phyloP scores from a whole-genome alignment of 441 rosid species.

The Populus hybrid region DNA sequence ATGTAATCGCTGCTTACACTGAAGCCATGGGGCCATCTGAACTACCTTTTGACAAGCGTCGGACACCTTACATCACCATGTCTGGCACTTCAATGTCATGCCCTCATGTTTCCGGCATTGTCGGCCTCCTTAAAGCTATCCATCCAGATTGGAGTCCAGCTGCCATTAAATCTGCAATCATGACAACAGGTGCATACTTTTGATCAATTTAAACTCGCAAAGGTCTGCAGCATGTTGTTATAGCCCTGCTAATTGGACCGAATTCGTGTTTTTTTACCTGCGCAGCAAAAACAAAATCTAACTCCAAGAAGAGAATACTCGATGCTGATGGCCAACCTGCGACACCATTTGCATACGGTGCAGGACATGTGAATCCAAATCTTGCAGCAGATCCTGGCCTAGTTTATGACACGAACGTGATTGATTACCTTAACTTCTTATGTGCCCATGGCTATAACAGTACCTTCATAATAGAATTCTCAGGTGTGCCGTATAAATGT shows the following conservation, averaged over 20 bases:
- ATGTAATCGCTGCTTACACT: constrained; percentile 39
- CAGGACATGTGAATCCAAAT: constrained; percentile 61
- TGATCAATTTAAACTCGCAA: neutral
- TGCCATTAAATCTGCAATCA: constrained; percentile 72
- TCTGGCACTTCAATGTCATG: constrained; percentile 79
- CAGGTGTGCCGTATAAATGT: constrained; percentile 23
- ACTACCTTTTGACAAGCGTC: constrained; percentile 22
- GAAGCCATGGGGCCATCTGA: constrained; percentile 29
- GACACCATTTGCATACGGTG: constrained; percentile 56
- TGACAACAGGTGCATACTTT: constrained; percentile 27
- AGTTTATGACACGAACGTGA: constrained; percentile 40
- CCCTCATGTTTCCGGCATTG: constrained; percentile 75
- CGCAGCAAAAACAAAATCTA: constrained; percentile 34
- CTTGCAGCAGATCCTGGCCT: constrained; percentile 59
- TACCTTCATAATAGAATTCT: constrained; percentile 23
- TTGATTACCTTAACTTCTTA: constrained; percentile 50
- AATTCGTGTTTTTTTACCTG: neutral
- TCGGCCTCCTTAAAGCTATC: constrained; percentile 60
- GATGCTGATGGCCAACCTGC: constrained; percentile 33
- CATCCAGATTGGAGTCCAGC: constrained; percentile 61
- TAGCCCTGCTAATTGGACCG: neutral
- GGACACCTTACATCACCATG: constrained; percentile 19
- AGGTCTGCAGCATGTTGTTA: neutral
- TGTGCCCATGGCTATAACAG: constrained; percentile 49
- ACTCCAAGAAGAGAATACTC: constrained; percentile 33